Conservation (phyloP, 1,284 basidiomycete genomes). For the Clitocybe nebularis region DNA sequence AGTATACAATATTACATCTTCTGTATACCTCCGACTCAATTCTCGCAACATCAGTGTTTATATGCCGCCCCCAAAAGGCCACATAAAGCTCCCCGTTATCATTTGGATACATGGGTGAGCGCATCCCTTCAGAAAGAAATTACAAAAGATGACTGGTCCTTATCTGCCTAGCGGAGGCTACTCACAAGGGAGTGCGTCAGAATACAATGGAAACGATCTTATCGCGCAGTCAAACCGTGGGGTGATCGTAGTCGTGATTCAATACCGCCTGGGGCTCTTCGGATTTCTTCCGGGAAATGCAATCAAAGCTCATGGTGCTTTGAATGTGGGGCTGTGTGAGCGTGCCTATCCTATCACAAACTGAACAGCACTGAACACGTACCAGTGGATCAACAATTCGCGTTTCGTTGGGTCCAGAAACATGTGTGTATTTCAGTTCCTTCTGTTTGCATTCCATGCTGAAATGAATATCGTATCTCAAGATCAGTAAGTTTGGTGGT, state of each 20-base stretch:
- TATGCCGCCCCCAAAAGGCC: not conserved
- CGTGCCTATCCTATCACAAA: slow-evolving; percentile 8
- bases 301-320: slow-evolving; percentile 16
- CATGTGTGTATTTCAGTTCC: slow-evolving; percentile 24
- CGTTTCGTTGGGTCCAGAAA: slow-evolving; percentile 36
- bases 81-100: not conserved
- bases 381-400: slow-evolving; percentile 38
- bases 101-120: not conserved
- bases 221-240: not conserved
- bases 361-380: slow-evolving; percentile 1
- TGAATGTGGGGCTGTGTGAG: slow-evolving; percentile 36
- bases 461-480: not conserved
- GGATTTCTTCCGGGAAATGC: not conserved
- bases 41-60: not conserved
- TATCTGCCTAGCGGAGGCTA: slow-evolving; percentile 27
- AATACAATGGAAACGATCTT: not conserved
- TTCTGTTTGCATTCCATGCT: no score
- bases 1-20: not conserved
- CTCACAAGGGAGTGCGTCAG: not conserved
- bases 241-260: not conserved
- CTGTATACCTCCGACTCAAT: not conserved
- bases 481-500: slow-evolving; percentile 28
- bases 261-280: not conserved
- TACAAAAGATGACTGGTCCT: not conserved
- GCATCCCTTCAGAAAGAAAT: not conserved